A percentile compares a stretch with the other conserved stretches of the same genome.
Evolutionary conservation across 164 flowering plant genomes (phyloP).

Genomic region (Houttuynia cordata): DNA sequence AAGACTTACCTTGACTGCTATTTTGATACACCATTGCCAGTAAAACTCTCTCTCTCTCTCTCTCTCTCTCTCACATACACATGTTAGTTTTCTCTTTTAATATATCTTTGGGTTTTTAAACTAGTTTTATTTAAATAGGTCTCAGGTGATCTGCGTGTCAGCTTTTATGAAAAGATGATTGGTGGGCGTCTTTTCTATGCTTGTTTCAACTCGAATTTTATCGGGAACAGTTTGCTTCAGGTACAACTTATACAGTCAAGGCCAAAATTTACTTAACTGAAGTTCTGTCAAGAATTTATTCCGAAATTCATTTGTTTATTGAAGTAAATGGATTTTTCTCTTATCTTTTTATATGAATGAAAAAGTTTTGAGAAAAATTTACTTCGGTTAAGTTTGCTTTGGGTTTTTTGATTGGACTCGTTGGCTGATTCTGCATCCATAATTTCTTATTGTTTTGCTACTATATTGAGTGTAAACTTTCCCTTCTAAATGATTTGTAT

Average conservation of each 20-base stretch:
- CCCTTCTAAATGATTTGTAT: too few relatives aligned
- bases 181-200: constrained; percentile 80
- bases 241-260: constrained; percentile 15
- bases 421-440: too few relatives aligned
- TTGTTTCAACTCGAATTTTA: constrained; percentile 77
- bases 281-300: too few relatives aligned
- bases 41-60: constrained; percentile 21
- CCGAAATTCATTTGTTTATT: too few relatives aligned
- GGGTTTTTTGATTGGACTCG: too few relatives aligned
- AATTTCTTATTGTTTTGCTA: too few relatives aligned
- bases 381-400: too few relatives aligned
- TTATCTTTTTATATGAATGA: too few relatives aligned
- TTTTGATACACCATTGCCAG: constrained; percentile 51
- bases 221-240: constrained; percentile 59
- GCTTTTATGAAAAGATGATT: constrained; percentile 59
- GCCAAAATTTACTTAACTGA: too few relatives aligned
- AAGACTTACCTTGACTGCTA: constrained; percentile 53
- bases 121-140: constrained; percentile 33
- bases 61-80: background rate
- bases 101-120: background rate
- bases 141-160: constrained; percentile 61
- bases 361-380: too few relatives aligned
- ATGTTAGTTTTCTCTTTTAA: background rate
- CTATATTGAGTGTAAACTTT: too few relatives aligned
- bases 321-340: too few relatives aligned